Evolutionary conservation across 78 protist species (phyloP), one percentile per base, ranked within the genome.

Genomic region (Parvularia atlantis): DNA sequence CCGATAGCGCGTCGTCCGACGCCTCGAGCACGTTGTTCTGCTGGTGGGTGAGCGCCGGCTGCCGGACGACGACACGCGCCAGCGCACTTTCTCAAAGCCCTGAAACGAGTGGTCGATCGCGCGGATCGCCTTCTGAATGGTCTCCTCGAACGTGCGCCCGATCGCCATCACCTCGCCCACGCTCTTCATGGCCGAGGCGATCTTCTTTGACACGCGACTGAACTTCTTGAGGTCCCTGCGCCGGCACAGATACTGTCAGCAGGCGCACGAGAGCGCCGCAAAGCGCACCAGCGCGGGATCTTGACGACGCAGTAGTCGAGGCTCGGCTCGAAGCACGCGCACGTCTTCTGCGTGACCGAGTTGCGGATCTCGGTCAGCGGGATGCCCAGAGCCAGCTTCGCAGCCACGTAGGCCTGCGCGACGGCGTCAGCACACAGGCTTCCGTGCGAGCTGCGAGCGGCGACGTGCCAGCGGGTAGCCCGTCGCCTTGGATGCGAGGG

Each of bases 121-220:
- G 40, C 89, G 87, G 28, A 85, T 19, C 26, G 71, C 91, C 79
- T 91, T 91, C 75, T 91, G 95, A 9, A 95, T 58, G 46, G 93
- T 89, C 82, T 91, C 98, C 75, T 95, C 96, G 57, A 92, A 95
- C 48, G 85, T 82, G 63, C 98, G 80, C 31, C 95, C 95, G 52
- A 95, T 95, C 28, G 94, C 80, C 98, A 95, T 95, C 73, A 95
- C 95, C 64, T 95, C 96, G 53, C 96, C 97, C 35, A 95, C 98
- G 9, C 89, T 73, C 83, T 95, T 95, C 98, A 95, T 95, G 11
- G 91, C 76, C 17, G 83, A 71, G 40, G 87, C 83, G 28, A 88
- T 73, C 53, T 67, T 71, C 36, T 36, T 63, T 17, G 59, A 54
- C 28, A 90, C 95, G 52, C 88, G 80, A 14, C 59, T 40, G 66